Percentiles rank a stretch among this genome's conserved stretches.
These are phyloP conservation scores for Fagopyrum tataricum DNA, from an alignment of 148 eudicot species.

Conservation along the genomic window DNA sequence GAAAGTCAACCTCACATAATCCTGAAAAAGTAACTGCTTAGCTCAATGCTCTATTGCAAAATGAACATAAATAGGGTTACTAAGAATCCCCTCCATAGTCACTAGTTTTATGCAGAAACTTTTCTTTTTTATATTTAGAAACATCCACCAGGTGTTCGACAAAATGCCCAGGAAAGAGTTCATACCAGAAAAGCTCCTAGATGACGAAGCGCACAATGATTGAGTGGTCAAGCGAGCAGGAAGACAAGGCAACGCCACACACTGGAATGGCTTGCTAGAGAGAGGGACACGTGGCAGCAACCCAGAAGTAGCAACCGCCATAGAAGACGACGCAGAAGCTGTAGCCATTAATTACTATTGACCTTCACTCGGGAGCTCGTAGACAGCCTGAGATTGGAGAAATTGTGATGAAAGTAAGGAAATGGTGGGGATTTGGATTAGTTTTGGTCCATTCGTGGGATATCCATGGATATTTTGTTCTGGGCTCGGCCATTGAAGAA, in stretches of 20 bases:
- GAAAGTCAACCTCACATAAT: too few species aligned
- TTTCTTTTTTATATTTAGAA: not conserved
- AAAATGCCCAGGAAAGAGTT: conserved; percentile 28
- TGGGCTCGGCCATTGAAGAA: not conserved
- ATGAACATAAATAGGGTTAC: too few species aligned
- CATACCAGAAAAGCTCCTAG: conserved; percentile 42
- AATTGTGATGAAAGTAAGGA: not conserved
- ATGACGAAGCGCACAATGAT: conserved; percentile 24
- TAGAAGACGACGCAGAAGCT: conserved; percentile 47
- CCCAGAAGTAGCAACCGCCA: conserved; percentile 77
- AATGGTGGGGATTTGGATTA: conserved; percentile 12
- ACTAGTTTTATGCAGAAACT: not conserved
- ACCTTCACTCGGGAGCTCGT: not conserved
- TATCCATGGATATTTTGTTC: conserved; percentile 17
- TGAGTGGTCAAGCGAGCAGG: conserved; percentile 35
- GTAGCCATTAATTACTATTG: conserved; percentile 26
- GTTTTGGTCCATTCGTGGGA: conserved; percentile 27
- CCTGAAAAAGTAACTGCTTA: too few species aligned
- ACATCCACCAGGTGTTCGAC: conserved; percentile 22
- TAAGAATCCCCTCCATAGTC: too few species aligned
- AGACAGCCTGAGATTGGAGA: conserved; percentile 5
- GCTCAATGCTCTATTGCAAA: too few species aligned
- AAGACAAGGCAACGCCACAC: conserved; percentile 48
- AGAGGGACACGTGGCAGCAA: conserved; percentile 48
- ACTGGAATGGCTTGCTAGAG: conserved; percentile 23